Base-by-base conservation (phyloP, 2,329 filamentous ascomycete species). In the Hirsutella rhossiliensis region DNA sequence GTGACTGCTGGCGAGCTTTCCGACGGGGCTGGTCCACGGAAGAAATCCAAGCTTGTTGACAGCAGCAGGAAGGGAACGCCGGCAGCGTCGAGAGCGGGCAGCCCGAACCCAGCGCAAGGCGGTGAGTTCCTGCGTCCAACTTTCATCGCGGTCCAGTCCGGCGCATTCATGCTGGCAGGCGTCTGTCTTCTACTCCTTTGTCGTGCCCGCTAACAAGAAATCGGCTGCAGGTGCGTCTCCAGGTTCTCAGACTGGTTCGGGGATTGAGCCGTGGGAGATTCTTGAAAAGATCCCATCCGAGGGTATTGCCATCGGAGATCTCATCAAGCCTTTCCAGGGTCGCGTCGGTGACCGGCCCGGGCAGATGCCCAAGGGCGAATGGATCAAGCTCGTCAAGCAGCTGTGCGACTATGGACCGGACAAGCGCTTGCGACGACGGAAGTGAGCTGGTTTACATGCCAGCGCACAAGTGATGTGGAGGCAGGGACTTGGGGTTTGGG, bases 1-100 rank as follows among this genome's bases (percentile, higher is more conserved):
- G 80, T 71, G 34, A 86, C 82, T 2, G 81, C 72, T 32, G 80
- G 78, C 31, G 79, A 82, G 54, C 80, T 78, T 66, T 80, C 77
- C 1, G 78, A 82, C 50, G 72, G 71, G 5, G 62, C 62, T 34
- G 55, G 50, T 11, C 55, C 54, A 43, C 73, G 71, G 59, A 78
- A 73, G 59, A 75, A 74, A 60, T 75, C 78, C 52, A 78, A 75
- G 58, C 61, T 78, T 42, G 64, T 69, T 18, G 66, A 63, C 31
- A 64, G 62, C 41, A 67, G 66, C 19, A 62, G 67, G 27, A 67
- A 61, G 43, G 69, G 67, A 17, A 77, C 77, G 6, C 78, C 79
- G 5, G 65, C 65, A 8, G 76, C 69, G 15, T 84, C 79, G 9
- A 70, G 81, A 47, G 73, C 76, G 42, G 72, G 73, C 28, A 85